Base-by-base conservation (phyloP, 805 yeast genomes). In the Sugiyamaella floridensis region DNA sequence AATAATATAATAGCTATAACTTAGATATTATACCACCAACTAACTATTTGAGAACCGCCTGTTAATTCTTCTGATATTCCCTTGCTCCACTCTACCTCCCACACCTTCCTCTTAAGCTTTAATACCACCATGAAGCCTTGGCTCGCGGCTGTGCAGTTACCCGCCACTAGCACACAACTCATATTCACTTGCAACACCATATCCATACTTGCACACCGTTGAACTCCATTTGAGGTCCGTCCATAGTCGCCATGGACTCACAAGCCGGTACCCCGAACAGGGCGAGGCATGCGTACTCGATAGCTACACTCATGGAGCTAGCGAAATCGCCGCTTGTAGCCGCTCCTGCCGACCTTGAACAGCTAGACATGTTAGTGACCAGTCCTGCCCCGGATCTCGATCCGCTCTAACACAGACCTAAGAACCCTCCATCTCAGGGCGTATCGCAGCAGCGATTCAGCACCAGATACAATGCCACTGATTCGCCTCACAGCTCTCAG, bases 281-380 rank as follows among this genome's bases (percentile, higher is more conserved):
- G 15, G 12, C 40, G 22, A n/a, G 37, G 29, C 22, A 41, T 22
- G 16, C 14, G 19, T 56, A 56, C 40, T 20, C 53, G 7, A 34
- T 51, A 8, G 55, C 55, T 10, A 43, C 48, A 4, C 46, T 56
- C 32, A 18, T 51, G 46, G 55, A n/a, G 18, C 47, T 56, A 47
- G 52, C 59, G 22, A 50, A 48, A 19, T 53, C 57, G 16, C 59
- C 57, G 11, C 37, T 56, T 48, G 55, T 56, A 11, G 37, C 15
- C 16, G 34, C 49, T 6, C 59, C 59, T n/a, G 48, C 40, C 11
- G 55, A 44, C 15, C 28, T 56, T 11, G 45, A 49, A 11, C 14
- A 29, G 32, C 40, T 46, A 7, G 47, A 47, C 14, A 28, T 42
- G 43, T 20, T 46, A 32, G 37, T 32, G 37, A 22, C 45, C 9